phyloP scores from a whole-genome alignment of 768 basidiomycete genomes.

The Auricularia heimuer region DNA sequence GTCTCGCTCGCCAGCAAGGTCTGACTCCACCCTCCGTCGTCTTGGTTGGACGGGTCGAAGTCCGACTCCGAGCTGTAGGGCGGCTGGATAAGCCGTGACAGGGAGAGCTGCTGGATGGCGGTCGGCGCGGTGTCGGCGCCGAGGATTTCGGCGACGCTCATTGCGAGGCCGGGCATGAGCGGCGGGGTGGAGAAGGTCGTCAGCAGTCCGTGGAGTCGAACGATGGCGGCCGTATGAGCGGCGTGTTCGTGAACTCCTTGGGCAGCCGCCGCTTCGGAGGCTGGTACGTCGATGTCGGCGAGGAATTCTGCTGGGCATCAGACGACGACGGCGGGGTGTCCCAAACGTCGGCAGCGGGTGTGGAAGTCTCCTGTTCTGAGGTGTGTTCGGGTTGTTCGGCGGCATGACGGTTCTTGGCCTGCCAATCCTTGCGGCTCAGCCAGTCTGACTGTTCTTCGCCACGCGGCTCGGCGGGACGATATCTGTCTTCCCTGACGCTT shows the following conservation, averaged over 20 bases:
- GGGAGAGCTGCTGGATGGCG: constrained; percentile 65
- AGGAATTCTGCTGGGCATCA: background rate
- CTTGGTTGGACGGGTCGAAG: background rate
- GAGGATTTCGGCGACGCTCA: constrained; percentile 46
- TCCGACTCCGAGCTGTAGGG: background rate
- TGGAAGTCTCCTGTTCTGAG: background rate
- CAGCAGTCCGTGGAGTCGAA: background rate
- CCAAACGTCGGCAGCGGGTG: background rate
- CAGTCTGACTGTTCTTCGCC: background rate
- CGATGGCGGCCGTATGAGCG: background rate
- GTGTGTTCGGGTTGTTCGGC: background rate
- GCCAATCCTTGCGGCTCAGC: background rate
- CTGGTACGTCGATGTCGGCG: background rate
- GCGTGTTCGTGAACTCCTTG: background rate
- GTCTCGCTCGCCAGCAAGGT: constrained; percentile 81
- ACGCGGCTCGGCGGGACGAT: too few species aligned
- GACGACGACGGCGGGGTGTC: background rate
- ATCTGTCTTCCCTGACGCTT: too few species aligned
- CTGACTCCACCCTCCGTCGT: constrained; percentile 15
- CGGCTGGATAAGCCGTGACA: constrained; percentile 49
- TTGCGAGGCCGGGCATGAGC: constrained; percentile 53
- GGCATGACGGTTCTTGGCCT: background rate
- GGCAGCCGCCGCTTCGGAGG: background rate
- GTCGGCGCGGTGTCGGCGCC: constrained; percentile 54
- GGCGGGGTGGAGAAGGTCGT: constrained; percentile 54